These are phyloP conservation scores for Phellinidium pouzarii DNA, from an alignment of 1,284 basidiomycete species.

Conservation along the genomic window DNA sequence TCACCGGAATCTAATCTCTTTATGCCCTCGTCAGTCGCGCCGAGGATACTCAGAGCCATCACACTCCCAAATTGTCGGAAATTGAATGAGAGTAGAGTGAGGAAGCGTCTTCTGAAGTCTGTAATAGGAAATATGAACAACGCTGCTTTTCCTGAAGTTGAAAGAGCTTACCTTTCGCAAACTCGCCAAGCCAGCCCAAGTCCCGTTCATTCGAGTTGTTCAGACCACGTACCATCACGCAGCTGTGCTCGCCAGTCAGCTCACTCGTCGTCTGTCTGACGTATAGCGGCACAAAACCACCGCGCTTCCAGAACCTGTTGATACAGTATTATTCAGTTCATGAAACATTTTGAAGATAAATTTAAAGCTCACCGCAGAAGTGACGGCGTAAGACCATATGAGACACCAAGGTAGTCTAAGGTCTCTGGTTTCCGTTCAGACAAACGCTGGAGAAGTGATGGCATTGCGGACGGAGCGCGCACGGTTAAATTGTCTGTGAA, in stretches of 20 bases:
- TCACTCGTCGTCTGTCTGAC: constrained; percentile 92
- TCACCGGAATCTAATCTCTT: constrained; percentile 34
- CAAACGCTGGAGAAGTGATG: constrained; percentile 87
- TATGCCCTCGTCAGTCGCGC: constrained; percentile 71
- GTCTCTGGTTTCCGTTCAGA: constrained; percentile 87
- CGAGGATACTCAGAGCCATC: constrained; percentile 82
- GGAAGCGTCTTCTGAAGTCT: constrained; percentile 93
- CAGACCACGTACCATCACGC: constrained; percentile 84
- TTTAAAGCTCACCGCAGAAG: constrained; percentile 70
- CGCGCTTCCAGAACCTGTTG: constrained; percentile 89
- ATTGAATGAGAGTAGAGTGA: constrained; percentile 86
- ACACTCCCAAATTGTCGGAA: constrained; percentile 92
- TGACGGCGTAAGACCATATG: constrained; percentile 88
- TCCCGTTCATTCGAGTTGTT: constrained; percentile 60
- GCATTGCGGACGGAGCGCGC: constrained; percentile 77
- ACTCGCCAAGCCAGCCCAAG: constrained; percentile 82
- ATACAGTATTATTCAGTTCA: constrained; percentile 1
- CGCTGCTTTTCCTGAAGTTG: not conserved
- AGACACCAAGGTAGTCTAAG: constrained; percentile 94
- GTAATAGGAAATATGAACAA: not conserved
- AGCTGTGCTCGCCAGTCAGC: constrained; percentile 94
- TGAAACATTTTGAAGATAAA: too few species aligned
- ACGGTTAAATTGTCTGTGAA: constrained; percentile 72
- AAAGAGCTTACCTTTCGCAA: constrained; percentile 67
- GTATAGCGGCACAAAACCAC: constrained; percentile 88